These are phyloP conservation scores for Podochytrium sp. DNA, from an alignment of 192 early-diverging fungal genomes.

Conservation along the genomic window DNA sequence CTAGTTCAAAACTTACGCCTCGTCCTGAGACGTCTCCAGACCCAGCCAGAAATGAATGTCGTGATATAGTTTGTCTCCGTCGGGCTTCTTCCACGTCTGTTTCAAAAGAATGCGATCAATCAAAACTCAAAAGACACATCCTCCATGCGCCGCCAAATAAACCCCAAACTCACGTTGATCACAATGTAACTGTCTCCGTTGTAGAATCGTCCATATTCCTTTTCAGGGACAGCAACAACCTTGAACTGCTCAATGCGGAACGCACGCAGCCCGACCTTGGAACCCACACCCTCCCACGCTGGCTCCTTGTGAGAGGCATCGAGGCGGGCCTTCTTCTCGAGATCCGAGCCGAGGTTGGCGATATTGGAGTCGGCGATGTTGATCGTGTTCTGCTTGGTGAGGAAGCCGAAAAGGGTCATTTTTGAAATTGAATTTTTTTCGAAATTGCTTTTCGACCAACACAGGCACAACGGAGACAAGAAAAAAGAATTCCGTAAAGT, in stretches of 20 bases:
- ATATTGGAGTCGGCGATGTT: conserved; percentile 40
- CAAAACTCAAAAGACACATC: background rate
- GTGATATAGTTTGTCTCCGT: conserved; percentile 66
- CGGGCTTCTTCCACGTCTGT: conserved; percentile 65
- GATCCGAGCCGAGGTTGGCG: conserved; percentile 58
- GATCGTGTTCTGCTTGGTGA: conserved; percentile 30
- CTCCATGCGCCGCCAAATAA: background rate
- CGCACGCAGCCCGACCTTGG: conserved; percentile 63
- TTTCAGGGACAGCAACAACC: conserved; percentile 65
- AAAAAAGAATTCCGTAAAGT: background rate
- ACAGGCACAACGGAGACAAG: background rate
- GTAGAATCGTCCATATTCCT: conserved; percentile 71
- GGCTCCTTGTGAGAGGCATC: conserved; percentile 59
- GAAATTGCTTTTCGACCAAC: background rate
- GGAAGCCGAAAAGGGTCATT: background rate
- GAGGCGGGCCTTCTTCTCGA: conserved; percentile 66
- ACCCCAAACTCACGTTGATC: conserved; percentile 59
- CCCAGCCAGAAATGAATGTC: conserved; percentile 89
- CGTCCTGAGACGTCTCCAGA: conserved; percentile 68
- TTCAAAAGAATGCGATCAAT: too few species aligned
- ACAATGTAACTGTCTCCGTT: conserved; percentile 70
- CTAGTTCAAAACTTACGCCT: conserved; percentile 18
- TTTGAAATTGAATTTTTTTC: background rate
- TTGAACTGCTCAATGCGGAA: conserved; percentile 84
- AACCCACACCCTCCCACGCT: conserved; percentile 61